phyloP scores from a whole-genome alignment of 2,329 filamentous ascomycete genomes.

The Verticillium dahliae region DNA sequence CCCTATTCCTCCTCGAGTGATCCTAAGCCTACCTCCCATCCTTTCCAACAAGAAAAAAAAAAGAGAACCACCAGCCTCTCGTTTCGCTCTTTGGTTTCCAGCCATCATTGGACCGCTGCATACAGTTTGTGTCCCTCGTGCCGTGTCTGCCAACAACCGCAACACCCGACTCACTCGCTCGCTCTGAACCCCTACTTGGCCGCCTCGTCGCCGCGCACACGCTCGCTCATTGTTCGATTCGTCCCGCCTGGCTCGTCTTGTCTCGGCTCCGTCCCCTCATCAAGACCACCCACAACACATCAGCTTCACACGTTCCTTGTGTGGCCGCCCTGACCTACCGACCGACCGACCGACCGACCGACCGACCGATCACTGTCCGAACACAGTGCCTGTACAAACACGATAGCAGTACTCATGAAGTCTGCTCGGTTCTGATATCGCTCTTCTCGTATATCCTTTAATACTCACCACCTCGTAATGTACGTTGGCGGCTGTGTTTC shows the following conservation, averaged over 20 bases:
- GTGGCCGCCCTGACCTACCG: background rate
- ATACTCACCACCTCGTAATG: background rate
- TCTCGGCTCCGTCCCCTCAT: background rate
- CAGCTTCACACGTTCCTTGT: background rate
- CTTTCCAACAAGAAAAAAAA: background rate
- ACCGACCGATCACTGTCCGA: background rate
- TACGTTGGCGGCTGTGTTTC: background rate
- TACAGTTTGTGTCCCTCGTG: background rate
- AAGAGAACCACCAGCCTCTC: background rate
- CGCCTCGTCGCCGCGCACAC: background rate
- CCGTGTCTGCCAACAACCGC: conserved; percentile 1
- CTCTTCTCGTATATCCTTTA: background rate
- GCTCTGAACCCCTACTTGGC: background rate
- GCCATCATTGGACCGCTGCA: background rate
- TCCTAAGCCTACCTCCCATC: background rate
- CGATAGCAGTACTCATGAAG: background rate
- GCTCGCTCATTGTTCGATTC: background rate
- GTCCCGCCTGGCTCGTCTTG: background rate
- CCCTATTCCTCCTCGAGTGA: conserved; percentile 23
- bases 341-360: background rate
- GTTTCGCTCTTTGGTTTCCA: background rate
- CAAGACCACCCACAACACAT: background rate
- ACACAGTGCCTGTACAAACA: background rate
- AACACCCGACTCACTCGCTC: background rate
- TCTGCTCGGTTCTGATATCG: background rate